phyloP scores from a whole-genome alignment of 2,329 filamentous ascomycete genomes.

The Onygenales sp. region DNA sequence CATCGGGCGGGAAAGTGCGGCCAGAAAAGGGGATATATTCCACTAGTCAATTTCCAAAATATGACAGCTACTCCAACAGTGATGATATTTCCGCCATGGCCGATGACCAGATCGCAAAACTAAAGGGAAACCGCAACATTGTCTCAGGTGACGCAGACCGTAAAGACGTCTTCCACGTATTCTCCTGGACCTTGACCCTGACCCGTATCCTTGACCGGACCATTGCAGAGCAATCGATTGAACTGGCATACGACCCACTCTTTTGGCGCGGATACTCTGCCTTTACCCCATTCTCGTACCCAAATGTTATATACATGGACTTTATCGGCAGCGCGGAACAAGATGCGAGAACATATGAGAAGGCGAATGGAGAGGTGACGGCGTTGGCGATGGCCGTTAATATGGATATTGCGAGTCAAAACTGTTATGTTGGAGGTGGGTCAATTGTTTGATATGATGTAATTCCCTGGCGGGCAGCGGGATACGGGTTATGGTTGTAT shows the following conservation, averaged over 20 bases:
- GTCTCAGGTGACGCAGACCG: slow-evolving; percentile 2
- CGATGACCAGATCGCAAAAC: slow-evolving; percentile 28
- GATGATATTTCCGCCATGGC: slow-evolving; percentile 23
- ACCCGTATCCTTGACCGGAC: slow-evolving; percentile 1
- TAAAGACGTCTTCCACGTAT: slow-evolving; percentile 8
- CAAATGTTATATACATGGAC: slow-evolving; percentile 11
- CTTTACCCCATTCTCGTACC: slow-evolving; percentile 6
- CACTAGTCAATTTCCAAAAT: slow-evolving; percentile 24
- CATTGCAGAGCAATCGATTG: slow-evolving; percentile 4
- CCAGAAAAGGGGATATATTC: slow-evolving; percentile 28
- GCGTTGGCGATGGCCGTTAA: slow-evolving; percentile 11
- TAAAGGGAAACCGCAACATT: slow-evolving; percentile 12
- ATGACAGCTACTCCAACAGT: slow-evolving; percentile 23
- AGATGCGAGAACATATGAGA: not conserved
- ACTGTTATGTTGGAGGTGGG: slow-evolving; percentile 7
- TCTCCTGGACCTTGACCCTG: slow-evolving; percentile 12
- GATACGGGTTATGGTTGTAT: too few relatives aligned
- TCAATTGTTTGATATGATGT: not conserved
- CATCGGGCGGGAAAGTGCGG: slow-evolving; percentile 20
- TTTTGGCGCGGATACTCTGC: slow-evolving; percentile 7
- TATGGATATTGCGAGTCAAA: slow-evolving; percentile 6
- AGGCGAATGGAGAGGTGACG: slow-evolving; percentile 3
- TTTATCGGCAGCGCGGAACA: slow-evolving; percentile 6
- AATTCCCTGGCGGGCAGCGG: too few relatives aligned
- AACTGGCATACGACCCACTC: slow-evolving; percentile 5